Conservation (phyloP, 768 basidiomycete species). For the Russula sp. region DNA sequence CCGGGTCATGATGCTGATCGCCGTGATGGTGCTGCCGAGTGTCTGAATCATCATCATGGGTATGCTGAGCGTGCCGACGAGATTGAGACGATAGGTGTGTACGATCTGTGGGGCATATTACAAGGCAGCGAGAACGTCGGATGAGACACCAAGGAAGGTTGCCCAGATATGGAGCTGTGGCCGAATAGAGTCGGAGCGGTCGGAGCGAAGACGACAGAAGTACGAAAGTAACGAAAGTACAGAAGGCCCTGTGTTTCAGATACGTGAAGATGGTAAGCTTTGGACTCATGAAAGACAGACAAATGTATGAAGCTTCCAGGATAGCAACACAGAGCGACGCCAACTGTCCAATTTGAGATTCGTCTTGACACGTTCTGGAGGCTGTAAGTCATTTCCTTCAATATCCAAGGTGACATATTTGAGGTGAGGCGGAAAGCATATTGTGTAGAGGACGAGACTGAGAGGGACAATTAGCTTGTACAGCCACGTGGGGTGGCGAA, state of each 20-base stretch:
- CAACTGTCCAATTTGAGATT: constrained; percentile 60
- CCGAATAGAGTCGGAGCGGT: constrained; percentile 34
- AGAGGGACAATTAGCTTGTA: not conserved
- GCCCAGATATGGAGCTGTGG: constrained; percentile 58
- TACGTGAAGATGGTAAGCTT: constrained; percentile 10
- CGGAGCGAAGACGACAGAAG: constrained; percentile 45
- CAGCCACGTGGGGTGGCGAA: not conserved
- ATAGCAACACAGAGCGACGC: constrained; percentile 68
- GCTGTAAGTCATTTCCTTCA: constrained; percentile 39
- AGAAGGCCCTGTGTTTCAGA: constrained; percentile 39
- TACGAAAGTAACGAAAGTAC: constrained; percentile 54
- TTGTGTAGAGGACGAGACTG: constrained; percentile 85
- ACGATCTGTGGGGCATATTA: constrained; percentile 88
- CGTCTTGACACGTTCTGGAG: constrained; percentile 41
- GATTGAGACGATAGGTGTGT: constrained; percentile 67
- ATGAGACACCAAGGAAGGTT: constrained; percentile 78
- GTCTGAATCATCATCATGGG: constrained; percentile 96
- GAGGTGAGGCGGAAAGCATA: constrained; percentile 83
- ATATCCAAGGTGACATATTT: constrained; percentile 54
- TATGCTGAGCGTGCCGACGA: constrained; percentile 91
- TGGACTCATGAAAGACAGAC: constrained; percentile 41
- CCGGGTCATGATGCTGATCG: constrained; percentile 69
- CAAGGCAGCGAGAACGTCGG: constrained; percentile 67
- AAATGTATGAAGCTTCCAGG: constrained; percentile 75
- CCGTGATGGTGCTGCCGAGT: constrained; percentile 86